These are phyloP conservation scores for Lavandula angustifolia DNA, from an alignment of 257 asterid genomes.

Conservation along the genomic window DNA sequence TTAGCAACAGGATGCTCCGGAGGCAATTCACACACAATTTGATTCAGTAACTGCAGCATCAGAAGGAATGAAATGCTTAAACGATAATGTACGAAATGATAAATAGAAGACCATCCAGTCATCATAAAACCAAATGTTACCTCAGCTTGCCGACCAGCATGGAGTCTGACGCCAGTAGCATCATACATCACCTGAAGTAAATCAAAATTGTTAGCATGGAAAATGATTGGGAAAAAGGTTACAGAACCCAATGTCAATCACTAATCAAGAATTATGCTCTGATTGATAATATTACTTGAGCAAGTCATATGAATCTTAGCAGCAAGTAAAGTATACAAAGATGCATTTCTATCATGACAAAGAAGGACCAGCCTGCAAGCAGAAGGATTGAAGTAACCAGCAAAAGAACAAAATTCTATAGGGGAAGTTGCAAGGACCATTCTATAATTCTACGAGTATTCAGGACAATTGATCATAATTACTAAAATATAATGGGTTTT, in stretches of 20 bases:
- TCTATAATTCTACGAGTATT: neutral
- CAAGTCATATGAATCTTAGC: conserved; percentile 1
- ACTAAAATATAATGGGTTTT: neutral
- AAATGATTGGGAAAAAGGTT: neutral
- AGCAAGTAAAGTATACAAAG: conserved; percentile 5
- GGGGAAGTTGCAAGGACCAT: conserved; percentile 3
- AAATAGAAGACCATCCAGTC: neutral
- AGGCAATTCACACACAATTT: conserved; percentile 94
- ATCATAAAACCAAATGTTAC: conserved; percentile 45
- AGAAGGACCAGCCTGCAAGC: conserved; percentile 5
- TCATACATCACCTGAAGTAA: conserved; percentile 88
- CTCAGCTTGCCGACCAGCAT: conserved; percentile 99
- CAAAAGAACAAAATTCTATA: neutral
- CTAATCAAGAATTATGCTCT: conserved; percentile 8
- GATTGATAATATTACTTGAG: neutral
- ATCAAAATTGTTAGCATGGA: conserved; percentile 33
- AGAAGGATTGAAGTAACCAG: conserved; percentile 17
- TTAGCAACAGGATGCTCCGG: conserved; percentile 98
- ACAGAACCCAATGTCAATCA: conserved; percentile 6
- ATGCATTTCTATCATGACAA: neutral
- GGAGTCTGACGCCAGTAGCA: conserved; percentile 93
- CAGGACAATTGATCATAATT: neutral
- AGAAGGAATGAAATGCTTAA: conserved; percentile 21
- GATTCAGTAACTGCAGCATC: conserved; percentile 82
- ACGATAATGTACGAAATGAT: conserved; percentile 2